Base-by-base conservation (phyloP, 805 yeast genomes). In the Candida mattraensis region DNA sequence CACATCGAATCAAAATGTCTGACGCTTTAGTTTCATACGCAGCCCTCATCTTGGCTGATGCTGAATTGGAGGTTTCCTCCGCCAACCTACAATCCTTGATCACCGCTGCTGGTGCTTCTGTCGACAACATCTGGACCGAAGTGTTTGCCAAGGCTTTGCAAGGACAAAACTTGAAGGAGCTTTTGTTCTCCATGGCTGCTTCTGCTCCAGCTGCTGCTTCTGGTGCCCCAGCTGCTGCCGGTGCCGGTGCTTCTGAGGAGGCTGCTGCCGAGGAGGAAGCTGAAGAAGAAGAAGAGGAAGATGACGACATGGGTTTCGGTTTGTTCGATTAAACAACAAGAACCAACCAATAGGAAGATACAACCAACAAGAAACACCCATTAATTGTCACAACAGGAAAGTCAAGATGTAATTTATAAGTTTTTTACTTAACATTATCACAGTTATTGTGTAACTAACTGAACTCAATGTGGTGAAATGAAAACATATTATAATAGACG, bases 1-100 rank as follows among this genome's bases (percentile, higher is more conserved):
- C 13, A 32, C 20, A 40, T 21, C 33, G 28, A 33, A 68, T 57
- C 37, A 35, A 32, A 68, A 87, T 87, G 95, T 84, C 95, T 70
- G 95, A 88, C 79, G 79, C 95, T 64, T 81, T 91, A 66, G 87
- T 87, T 66, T 85, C 96, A 60, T 88, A 87, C 85, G 98, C 99
- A 70, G 96, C 98, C 66, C 82, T 91, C 72, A 88, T 91, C 76
- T 80, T 91, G 72, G 96, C 97, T 56, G 99, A 91, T 67, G 87
- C 97, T 63, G 96, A 87, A 64, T 74, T 87, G 64, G 96, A 89
- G 72, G 79, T 93, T 80, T 42, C 64, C 40, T 63, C 93, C 56
- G 91, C 84, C 69, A 87, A 86, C 78, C 74, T 87, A 58, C 68
- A 78, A 62, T 69, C 93, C 53, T 70, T 87, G 66, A 72, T 87